Evolutionary conservation across 2,329 filamentous ascomycete species (phyloP).

Genomic region (Atkinsonella hypoxylon): DNA sequence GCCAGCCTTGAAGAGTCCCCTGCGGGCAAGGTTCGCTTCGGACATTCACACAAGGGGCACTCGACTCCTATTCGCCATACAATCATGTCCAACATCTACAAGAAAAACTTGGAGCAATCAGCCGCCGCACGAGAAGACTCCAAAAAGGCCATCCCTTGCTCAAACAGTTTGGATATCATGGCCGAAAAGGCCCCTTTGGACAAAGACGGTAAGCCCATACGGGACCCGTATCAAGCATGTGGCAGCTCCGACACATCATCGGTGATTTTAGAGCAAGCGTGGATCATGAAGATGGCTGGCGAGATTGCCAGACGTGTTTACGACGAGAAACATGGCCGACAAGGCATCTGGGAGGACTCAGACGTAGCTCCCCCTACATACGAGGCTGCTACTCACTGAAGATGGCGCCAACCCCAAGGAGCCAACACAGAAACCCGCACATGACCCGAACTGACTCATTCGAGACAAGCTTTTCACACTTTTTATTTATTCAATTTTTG

Average conservation of each 20-base stretch:
- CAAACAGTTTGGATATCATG: background rate
- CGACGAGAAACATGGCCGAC: constrained; percentile 58
- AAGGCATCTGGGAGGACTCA: constrained; percentile 32
- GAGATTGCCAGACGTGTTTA: constrained; percentile 83
- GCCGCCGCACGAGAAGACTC: constrained; percentile 12
- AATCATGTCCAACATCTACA: constrained; percentile 14
- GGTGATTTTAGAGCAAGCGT: constrained; percentile 64
- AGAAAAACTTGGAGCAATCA: constrained; percentile 13
- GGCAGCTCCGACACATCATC: constrained; percentile 37
- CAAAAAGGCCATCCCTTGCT: constrained; percentile 8
- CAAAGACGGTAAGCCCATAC: constrained; percentile 18
- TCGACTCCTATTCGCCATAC: constrained; percentile 10
- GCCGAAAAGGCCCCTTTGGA: constrained; percentile 15
- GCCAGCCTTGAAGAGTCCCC: constrained; percentile 15
- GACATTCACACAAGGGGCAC: constrained; percentile 10
- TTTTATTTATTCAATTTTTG: constrained; percentile 5
- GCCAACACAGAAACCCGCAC: background rate
- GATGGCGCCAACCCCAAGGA: background rate
- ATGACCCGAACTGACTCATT: background rate
- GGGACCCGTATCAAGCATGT: constrained; percentile 17
- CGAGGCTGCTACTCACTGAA: constrained; percentile 29
- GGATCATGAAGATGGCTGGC: constrained; percentile 86
- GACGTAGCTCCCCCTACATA: constrained; percentile 51
- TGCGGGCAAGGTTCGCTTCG: constrained; percentile 31
- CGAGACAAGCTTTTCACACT: constrained; percentile 2